Conservation (phyloP, 176 grass and related monocot genomes). For the Avena sativa region DNA sequence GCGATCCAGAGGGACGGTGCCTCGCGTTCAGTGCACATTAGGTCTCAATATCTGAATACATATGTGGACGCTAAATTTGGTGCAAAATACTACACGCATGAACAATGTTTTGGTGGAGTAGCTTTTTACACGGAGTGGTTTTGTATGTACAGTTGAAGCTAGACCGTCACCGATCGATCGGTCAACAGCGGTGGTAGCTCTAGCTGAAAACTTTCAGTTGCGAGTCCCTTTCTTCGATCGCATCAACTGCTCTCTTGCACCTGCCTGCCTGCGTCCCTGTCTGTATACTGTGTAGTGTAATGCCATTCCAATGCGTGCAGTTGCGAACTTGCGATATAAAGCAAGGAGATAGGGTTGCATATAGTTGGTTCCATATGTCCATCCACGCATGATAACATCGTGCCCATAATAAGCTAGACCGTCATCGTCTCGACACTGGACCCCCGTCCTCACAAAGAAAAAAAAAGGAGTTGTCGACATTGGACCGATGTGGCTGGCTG, state of each 20-base stretch:
- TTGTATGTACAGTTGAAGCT: too few species aligned
- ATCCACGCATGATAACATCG: neutral
- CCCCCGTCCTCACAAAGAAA: too few species aligned
- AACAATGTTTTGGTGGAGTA: too few species aligned
- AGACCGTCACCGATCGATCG: neutral
- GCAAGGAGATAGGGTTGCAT: neutral
- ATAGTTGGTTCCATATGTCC: neutral
- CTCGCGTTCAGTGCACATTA: too few species aligned
- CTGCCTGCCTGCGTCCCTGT: neutral
- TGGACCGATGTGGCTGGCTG: neutral
- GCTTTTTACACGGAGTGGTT: too few species aligned
- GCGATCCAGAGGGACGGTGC: neutral
- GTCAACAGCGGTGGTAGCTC: neutral
- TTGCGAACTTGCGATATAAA: neutral
- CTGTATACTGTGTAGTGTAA: neutral
- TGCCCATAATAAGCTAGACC: neutral
- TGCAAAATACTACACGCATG: neutral
- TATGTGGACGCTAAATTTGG: neutral
- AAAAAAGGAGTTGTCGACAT: neutral
- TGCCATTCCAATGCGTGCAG: neutral
- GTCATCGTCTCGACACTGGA: too few species aligned
- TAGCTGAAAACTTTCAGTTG: slow-evolving; percentile 36
- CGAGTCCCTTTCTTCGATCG: slow-evolving; percentile 29
- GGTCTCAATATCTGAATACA: too few species aligned
- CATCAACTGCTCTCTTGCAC: neutral